Conservation (phyloP, 2,329 filamentous ascomycete species). For the Ustulina deusta region DNA sequence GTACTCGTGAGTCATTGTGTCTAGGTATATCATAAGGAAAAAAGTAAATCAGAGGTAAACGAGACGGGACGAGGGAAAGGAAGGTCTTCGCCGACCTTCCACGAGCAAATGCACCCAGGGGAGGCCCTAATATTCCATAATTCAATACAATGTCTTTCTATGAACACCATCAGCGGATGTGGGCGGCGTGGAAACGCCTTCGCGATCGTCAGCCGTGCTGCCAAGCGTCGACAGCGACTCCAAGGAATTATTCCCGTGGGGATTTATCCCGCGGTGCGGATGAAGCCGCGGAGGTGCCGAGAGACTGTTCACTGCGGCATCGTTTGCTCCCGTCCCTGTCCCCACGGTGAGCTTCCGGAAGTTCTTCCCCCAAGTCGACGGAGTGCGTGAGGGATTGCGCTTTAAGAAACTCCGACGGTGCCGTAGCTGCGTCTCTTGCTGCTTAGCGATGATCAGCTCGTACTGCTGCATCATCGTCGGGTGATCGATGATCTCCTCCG, state of each 20-base stretch:
- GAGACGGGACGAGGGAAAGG: background rate
- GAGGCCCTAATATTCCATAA: background rate
- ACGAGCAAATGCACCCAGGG: background rate
- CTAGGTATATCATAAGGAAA: slow-evolving; percentile 12
- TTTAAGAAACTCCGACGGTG: slow-evolving; percentile 43
- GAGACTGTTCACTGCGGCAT: slow-evolving; percentile 27
- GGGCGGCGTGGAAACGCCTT: slow-evolving; percentile 35
- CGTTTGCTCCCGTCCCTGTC: slow-evolving; percentile 22
- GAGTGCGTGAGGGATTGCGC: slow-evolving; percentile 37
- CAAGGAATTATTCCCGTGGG: slow-evolving; percentile 44
- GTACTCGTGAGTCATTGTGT: slow-evolving; percentile 16
- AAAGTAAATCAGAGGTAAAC: background rate
- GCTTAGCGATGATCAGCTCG: slow-evolving; percentile 53
- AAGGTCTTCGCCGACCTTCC: background rate
- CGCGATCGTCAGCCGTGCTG: slow-evolving; percentile 46
- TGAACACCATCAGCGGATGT: slow-evolving; percentile 31
- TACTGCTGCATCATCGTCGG: slow-evolving; percentile 64
- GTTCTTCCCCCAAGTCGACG: slow-evolving; percentile 44
- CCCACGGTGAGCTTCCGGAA: slow-evolving; percentile 43
- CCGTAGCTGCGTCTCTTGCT: slow-evolving; percentile 40
- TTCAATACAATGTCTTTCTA: slow-evolving; percentile 13
- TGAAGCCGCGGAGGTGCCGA: slow-evolving; percentile 32
- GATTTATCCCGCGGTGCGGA: slow-evolving; percentile 33
- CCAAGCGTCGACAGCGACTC: slow-evolving; percentile 49
- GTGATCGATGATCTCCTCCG: slow-evolving; percentile 63